Conservation (phyloP, 2,329 filamentous ascomycete genomes). For the Elsinoe arachidis region DNA sequence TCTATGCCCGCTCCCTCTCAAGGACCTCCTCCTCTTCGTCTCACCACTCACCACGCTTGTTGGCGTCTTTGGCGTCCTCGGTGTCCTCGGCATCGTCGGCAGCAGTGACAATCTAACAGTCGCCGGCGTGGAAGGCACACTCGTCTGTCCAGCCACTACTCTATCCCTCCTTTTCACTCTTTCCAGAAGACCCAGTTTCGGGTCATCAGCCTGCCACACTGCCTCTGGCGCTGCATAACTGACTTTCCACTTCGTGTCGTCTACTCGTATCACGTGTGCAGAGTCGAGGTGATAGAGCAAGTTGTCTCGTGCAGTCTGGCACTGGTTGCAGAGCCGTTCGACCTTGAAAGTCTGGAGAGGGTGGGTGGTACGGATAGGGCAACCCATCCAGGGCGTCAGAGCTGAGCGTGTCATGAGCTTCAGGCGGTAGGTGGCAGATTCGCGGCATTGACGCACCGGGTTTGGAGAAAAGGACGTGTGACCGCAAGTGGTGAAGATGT, state of each 20-base stretch:
- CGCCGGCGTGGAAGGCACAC: background rate
- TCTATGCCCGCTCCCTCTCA: background rate
- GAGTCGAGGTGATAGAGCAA: constrained; percentile 23
- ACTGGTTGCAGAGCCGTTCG: constrained; percentile 27
- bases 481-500: constrained; percentile 36
- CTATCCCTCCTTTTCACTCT: constrained; percentile 17
- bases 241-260: constrained; percentile 36
- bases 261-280: constrained; percentile 25
- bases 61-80: background rate
- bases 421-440: constrained; percentile 20
- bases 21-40: constrained; percentile 16
- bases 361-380: constrained; percentile 24
- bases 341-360: constrained; percentile 30
- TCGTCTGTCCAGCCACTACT: background rate
- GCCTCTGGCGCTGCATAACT: constrained; percentile 28
- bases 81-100: background rate
- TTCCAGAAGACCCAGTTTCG: constrained; percentile 20
- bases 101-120: background rate
- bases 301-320: constrained; percentile 22
- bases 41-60: background rate
- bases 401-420: constrained; percentile 3
- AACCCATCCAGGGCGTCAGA: constrained; percentile 19
- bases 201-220: constrained; percentile 24
- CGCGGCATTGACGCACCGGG: constrained; percentile 30
- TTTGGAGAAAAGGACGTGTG: constrained; percentile 29